Conservation (phyloP, 1,284 basidiomycete genomes). For the Ganoderma resinaceum region DNA sequence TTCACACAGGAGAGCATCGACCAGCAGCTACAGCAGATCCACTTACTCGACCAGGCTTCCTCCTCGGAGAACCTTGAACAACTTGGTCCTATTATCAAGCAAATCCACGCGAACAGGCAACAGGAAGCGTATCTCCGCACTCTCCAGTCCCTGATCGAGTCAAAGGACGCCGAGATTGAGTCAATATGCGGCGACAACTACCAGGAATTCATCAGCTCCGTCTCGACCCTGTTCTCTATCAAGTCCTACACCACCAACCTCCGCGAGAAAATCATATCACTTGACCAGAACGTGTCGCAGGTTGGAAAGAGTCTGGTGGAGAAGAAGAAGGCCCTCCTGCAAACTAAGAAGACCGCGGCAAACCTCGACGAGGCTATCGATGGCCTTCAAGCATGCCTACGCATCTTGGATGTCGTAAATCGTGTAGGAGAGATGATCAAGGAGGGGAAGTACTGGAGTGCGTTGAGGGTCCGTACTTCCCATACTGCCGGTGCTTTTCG, state of each 20-base stretch:
- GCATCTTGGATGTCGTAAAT: conserved; percentile 94
- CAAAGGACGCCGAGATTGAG: conserved; percentile 97
- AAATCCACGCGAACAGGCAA: conserved; percentile 89
- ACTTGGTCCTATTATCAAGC: conserved; percentile 91
- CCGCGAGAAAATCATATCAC: conserved; percentile 76
- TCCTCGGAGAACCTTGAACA: conserved; percentile 93
- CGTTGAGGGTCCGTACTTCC: conserved; percentile 80
- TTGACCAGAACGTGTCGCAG: conserved; percentile 77
- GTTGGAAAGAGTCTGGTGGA: conserved; percentile 87
- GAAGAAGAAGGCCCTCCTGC: conserved; percentile 90
- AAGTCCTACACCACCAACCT: conserved; percentile 88
- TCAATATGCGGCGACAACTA: conserved; percentile 96
- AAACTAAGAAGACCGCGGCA: conserved; percentile 89
- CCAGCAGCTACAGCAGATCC: conserved; percentile 87
- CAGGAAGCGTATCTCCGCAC: conserved; percentile 92
- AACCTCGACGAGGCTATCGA: conserved; percentile 98
- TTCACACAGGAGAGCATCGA: conserved; percentile 84
- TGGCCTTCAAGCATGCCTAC: conserved; percentile 89
- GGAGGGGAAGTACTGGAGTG: conserved; percentile 96
- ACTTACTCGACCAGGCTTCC: conserved; percentile 84
- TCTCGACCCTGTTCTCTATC: conserved; percentile 94
- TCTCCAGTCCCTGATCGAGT: conserved; percentile 85
- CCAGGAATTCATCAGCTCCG: conserved; percentile 96
- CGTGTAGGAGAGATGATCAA: conserved; percentile 93
- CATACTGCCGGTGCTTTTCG: conserved; percentile 34